Percentiles rank a stretch among this genome's conserved stretches.
phyloP scores from a whole-genome alignment of 768 basidiomycete species.

The Leccinellum luteum region DNA sequence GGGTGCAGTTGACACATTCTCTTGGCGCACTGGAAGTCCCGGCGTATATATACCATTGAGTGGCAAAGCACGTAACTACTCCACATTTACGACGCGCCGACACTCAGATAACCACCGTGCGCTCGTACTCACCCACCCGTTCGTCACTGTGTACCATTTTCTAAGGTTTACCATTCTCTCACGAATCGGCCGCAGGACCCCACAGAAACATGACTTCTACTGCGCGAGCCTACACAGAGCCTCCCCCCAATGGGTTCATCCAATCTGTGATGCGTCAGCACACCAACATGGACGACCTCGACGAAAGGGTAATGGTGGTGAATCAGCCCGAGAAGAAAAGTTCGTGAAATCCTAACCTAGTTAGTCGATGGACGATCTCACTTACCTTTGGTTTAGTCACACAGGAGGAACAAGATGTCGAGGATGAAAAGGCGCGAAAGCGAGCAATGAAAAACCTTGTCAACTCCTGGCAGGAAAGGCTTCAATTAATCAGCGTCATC shows the following conservation, averaged over 20 bases:
- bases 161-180: neutral
- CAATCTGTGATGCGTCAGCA: conserved; percentile 17
- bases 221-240: conserved; percentile 17
- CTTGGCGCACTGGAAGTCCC: conserved; percentile 13
- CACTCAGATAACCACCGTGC: conserved; percentile 5
- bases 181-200: conserved; percentile 5
- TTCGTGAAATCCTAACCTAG: conserved; percentile 5
- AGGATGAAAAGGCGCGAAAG: conserved; percentile 43
- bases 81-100: conserved; percentile 1
- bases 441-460: conserved; percentile 49
- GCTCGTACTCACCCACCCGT: conserved; percentile 7
- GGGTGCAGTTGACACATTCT: neutral
- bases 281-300: conserved; percentile 7
- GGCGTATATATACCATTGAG: conserved; percentile 1
- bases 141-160: neutral
- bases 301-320: conserved; percentile 14
- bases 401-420: conserved; percentile 48
- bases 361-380: neutral
- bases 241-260: conserved; percentile 19
- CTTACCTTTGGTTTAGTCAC: conserved; percentile 31
- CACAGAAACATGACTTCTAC: conserved; percentile 12
- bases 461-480: conserved; percentile 59
- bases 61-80: neutral
- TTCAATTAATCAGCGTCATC: conserved; percentile 59
- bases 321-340: conserved; percentile 16